Evolutionary conservation across 768 basidiomycete genomes (phyloP).

Genomic region (Clitopilus hobsonii): DNA sequence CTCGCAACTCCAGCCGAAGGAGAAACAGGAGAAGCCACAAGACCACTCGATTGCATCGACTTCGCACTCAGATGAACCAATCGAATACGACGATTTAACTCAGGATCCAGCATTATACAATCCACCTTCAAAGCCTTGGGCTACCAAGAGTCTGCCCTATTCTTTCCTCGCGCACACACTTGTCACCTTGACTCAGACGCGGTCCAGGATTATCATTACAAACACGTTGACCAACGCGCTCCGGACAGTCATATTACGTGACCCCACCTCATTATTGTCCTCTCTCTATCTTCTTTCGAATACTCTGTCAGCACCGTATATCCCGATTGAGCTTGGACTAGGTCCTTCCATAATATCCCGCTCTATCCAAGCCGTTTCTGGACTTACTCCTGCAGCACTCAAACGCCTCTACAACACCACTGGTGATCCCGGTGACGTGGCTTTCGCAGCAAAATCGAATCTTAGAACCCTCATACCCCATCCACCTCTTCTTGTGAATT

Average conservation of each 20-base stretch:
- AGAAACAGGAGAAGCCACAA: neutral
- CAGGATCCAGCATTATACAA: constrained; percentile 47
- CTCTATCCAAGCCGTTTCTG: constrained; percentile 70
- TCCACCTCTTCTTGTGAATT: constrained; percentile 55
- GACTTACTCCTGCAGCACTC: constrained; percentile 51
- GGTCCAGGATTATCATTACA: constrained; percentile 67
- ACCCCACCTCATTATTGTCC: constrained; percentile 68
- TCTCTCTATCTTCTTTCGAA: constrained; percentile 82
- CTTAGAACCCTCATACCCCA: constrained; percentile 72
- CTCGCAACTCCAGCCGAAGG: neutral
- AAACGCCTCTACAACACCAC: constrained; percentile 63
- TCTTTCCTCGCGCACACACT: constrained; percentile 68
- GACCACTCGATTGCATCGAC: neutral
- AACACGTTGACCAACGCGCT: constrained; percentile 72
- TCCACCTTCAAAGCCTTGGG: constrained; percentile 39
- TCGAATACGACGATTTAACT: constrained; percentile 25
- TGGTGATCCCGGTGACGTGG: constrained; percentile 88
- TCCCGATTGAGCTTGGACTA: constrained; percentile 63
- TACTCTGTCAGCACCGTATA: constrained; percentile 71
- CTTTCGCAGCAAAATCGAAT: constrained; percentile 76
- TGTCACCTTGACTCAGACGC: constrained; percentile 54
- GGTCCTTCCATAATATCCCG: constrained; percentile 65
- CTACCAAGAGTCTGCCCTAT: constrained; percentile 49
- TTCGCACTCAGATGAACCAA: neutral
- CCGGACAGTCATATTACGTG: constrained; percentile 58